Conservation (phyloP, 176 grass and related monocot species). For the Leersia perrieri region DNA sequence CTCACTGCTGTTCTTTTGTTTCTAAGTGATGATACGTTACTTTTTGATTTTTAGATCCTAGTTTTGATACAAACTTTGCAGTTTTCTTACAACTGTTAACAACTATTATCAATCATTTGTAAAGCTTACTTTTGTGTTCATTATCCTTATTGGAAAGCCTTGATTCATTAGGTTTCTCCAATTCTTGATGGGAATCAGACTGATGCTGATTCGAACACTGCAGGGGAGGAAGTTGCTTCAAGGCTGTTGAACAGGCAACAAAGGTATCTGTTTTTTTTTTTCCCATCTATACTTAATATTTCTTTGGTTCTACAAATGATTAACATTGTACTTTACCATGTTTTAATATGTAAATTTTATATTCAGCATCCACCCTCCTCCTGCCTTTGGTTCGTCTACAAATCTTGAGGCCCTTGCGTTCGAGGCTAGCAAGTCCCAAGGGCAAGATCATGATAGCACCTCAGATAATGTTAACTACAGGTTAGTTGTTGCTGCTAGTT, state of each 20-base stretch:
- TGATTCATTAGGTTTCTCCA: conserved; percentile 69
- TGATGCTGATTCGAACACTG: conserved; percentile 61
- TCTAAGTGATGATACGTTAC: not conserved
- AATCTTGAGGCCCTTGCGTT: conserved; percentile 87
- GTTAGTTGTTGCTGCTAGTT: conserved; percentile 31
- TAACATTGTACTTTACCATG: conserved; percentile 6
- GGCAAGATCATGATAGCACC: conserved; percentile 54
- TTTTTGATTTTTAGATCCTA: not conserved
- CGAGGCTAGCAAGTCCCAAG: conserved; percentile 61
- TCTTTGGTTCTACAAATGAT: not conserved
- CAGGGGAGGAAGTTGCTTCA: conserved; percentile 70
- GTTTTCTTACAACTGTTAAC: not conserved
- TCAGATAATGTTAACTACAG: conserved; percentile 61
- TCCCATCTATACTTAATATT: conserved; percentile 12
- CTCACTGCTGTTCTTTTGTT: not conserved
- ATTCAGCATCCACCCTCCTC: conserved; percentile 81
- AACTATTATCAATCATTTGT: conserved; percentile 13
- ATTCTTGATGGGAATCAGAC: conserved; percentile 64
- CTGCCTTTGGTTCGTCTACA: conserved; percentile 89
- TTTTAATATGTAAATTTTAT: conserved; percentile 29
- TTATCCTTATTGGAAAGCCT: conserved; percentile 56
- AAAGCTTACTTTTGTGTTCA: conserved; percentile 1
- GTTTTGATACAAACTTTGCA: not conserved
- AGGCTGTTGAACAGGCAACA: conserved; percentile 59
- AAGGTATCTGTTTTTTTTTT: conserved; percentile 54